Evolutionary conservation across 202 grass and related monocot species (phyloP).

Genomic region (Carex arenaria): DNA sequence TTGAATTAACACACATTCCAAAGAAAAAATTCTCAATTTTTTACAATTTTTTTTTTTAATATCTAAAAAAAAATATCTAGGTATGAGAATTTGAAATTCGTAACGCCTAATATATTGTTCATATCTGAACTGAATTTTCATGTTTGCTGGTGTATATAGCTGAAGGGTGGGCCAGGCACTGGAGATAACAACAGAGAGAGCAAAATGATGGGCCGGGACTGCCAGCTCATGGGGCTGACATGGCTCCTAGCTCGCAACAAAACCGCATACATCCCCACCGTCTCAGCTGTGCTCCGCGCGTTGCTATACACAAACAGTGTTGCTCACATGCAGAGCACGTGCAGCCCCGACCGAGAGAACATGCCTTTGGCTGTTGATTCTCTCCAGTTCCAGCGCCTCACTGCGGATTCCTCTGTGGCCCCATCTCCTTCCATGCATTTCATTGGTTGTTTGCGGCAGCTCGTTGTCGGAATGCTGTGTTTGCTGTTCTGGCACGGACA

Average conservation of each 20-base stretch:
- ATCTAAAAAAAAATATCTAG: too few species aligned
- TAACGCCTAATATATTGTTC: background rate
- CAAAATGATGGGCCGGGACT: slow-evolving; percentile 86
- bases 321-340: slow-evolving; percentile 20
- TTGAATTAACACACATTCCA: too few species aligned
- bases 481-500: slow-evolving; percentile 23
- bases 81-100: background rate
- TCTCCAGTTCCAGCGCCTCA: slow-evolving; percentile 66
- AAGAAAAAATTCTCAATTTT: too few species aligned
- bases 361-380: slow-evolving; percentile 99
- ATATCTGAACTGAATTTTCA: slow-evolving; percentile 4
- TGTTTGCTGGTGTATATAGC: slow-evolving; percentile 25
- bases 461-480: background rate
- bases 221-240: slow-evolving; percentile 98
- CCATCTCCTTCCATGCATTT: background rate
- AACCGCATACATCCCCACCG: slow-evolving; percentile 82
- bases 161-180: slow-evolving; percentile 45
- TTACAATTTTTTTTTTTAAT: too few species aligned
- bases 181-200: slow-evolving; percentile 50
- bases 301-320: slow-evolving; percentile 74
- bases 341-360: slow-evolving; percentile 94
- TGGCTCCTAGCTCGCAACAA: slow-evolving; percentile 93
- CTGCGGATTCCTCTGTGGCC: slow-evolving; percentile 22
- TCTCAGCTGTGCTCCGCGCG: slow-evolving; percentile 89
- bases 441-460: background rate